Conservation (phyloP, 106 monocot genomes). For the Acorus gramineus region DNA sequence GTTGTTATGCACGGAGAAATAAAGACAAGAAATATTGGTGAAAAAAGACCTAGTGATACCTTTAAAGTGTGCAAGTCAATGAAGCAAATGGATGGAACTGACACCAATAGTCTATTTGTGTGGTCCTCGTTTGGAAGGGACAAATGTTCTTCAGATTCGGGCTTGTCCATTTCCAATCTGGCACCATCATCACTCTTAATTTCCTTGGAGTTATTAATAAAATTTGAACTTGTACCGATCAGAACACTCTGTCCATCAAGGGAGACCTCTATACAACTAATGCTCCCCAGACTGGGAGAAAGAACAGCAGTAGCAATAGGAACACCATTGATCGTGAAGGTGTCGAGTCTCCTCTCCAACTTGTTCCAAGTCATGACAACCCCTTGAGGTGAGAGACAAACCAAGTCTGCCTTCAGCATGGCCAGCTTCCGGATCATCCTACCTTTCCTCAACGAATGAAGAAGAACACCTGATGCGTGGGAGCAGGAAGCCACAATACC, state of each 20-base stretch:
- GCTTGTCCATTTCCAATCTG: not conserved
- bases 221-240: constrained; percentile 44
- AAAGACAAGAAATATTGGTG: no score
- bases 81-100: constrained; percentile 76
- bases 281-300: constrained; percentile 41
- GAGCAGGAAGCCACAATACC: constrained; percentile 79
- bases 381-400: constrained; percentile 72
- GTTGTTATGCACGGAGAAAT: not conserved
- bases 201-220: constrained; percentile 13
- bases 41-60: not conserved
- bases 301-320: constrained; percentile 40
- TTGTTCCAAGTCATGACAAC: constrained; percentile 72
- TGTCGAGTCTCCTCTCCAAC: constrained; percentile 39
- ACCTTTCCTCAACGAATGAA: constrained; percentile 76
- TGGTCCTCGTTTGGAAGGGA: constrained; percentile 6
- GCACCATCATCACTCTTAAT: constrained; percentile 5
- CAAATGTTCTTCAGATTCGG: not conserved
- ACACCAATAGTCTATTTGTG: constrained; percentile 22
- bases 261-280: constrained; percentile 78
- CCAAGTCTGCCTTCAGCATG: constrained; percentile 29
- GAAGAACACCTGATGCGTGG: constrained; percentile 42
- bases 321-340: constrained; percentile 82
- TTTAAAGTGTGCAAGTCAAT: constrained; percentile 46
- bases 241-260: constrained; percentile 61
- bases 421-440: constrained; percentile 60